Evolutionary conservation across 805 yeast species (phyloP), one percentile per base, ranked within the genome.

Genomic region (Candida ascalaphidarum): DNA sequence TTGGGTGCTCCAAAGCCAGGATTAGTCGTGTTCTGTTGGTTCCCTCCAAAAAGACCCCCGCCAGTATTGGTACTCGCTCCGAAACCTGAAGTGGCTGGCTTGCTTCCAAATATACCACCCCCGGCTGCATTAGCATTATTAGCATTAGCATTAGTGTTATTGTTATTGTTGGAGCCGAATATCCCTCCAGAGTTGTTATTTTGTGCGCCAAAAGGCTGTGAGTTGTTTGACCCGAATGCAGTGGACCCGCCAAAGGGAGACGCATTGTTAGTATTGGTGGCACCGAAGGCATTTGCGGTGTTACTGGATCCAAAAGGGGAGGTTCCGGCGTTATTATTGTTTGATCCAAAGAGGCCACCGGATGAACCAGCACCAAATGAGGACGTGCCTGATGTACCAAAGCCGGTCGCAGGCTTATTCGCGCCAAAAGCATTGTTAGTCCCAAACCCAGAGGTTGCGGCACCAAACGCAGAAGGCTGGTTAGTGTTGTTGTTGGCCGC

Each of bases 41-140:
- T n/a, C 19, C 23, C 23, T 53, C 18, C 76, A 73, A 51, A 71
- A 68, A 17, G 61, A 50, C n/a, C 58, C 48, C 36, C 36, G 11
- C 20, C 11, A n/a, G 52, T 40, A 19, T 51, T 46, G 25, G 45
- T 27, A 18, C 44, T 44, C 36, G 36, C 36, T 11, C 55, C 52
- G 26, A 46, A 46, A 3, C 50, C 41, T 45, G 62, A 41, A 48
- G 50, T 30, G 36, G 36, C 31, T 19, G 33, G 47, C 23, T 42
- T 47, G 30, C 35, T 49, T 2, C 61, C 58, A 36, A 52, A 55
- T 14, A 42, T 10, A 40, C 38, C 31, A 14, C 34, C 31, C 9
- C 22, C 22, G n/a, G 28, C 19, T 16, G 22, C 8, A 9, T 9
- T 13, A 40, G 42, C 39, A 32, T 21, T 29, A 21, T 22, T 27